phyloP scores from a whole-genome alignment of 2,329 filamentous ascomycete species.

The Fusarium verticillioides region DNA sequence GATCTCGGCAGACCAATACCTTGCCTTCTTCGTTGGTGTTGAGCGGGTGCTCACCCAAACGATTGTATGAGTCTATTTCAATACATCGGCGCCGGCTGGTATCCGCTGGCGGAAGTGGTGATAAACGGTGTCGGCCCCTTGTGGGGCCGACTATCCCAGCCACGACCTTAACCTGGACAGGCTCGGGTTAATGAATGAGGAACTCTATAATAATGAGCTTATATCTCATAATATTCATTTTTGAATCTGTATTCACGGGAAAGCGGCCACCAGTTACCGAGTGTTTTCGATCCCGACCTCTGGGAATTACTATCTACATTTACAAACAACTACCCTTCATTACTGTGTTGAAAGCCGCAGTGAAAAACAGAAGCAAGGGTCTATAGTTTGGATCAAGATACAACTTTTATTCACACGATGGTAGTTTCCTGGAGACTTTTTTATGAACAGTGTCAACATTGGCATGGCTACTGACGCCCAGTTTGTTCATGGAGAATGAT shows the following conservation, averaged over 20 bases:
- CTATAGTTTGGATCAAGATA: background rate
- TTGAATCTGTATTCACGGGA: too few relatives aligned
- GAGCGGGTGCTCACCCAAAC: background rate
- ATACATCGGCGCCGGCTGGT: background rate
- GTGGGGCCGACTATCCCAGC: background rate
- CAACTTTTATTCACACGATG: background rate
- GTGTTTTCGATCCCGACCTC: background rate
- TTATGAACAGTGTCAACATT: background rate
- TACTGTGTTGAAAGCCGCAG: background rate
- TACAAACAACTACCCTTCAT: background rate
- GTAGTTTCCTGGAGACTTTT: background rate
- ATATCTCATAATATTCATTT: background rate
- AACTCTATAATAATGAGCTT: background rate
- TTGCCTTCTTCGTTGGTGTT: background rate
- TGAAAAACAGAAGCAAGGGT: background rate
- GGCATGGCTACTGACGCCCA: background rate
- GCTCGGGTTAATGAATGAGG: background rate
- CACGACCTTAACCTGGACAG: too few relatives aligned
- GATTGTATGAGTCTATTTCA: background rate
- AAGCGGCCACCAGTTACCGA: background rate
- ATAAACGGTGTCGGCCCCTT: background rate
- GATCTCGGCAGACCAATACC: background rate
- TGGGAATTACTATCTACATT: background rate
- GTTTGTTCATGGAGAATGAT: background rate
- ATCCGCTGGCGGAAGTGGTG: background rate